Base-by-base conservation (phyloP, 805 yeast species). In the Saccharomycopsis javanensis region DNA sequence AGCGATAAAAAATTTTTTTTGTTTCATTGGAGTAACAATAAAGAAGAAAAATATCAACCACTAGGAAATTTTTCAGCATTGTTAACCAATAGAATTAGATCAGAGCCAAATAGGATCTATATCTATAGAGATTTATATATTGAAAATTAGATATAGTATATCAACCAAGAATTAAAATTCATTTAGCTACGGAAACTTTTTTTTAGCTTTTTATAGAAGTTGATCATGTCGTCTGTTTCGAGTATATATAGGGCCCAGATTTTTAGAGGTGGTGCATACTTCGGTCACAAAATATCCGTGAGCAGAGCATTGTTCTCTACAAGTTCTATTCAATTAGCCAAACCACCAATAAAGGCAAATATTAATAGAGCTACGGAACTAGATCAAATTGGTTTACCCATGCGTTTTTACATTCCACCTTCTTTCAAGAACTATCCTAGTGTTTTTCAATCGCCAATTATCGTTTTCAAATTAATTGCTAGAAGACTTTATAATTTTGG, bases 401-500 rank as follows among this genome's bases (percentile, higher is more conserved):
- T 58, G 23, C 51, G 60, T 27, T 50, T 76, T 3, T 83, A 77
- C 63, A 69, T 83, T 57, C 86, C 86, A 10, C 77, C 82, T 2
- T 67, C 80, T 2, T 70, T 69, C 57, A 67, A 69, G 10, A 73
- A 75, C 57, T 64, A 79, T 51, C 85, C 85, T 10, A 72, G 67
- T 27, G 55, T 69, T 4, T 65, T 76, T 45, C 60, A 68, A 0
- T 65, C 67, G 54, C 88, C 88, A 4, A 60, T 67, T 28, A 58
- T 67, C 10, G 74, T 74, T 31, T 63, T 75, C 61, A 73, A 74
- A 63, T 75, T 81, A 34, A 60, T 85, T 2, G 68, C 80, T 63
- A 80, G 89, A 70, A 75, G 88, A 62, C 63, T 82, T 28, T 84
- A 83, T 56, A 71, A 79, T 3, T 76, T 83, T 60, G 88, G 86